A percentile compares a stretch with the other conserved stretches of the same genome.
phyloP scores from a whole-genome alignment of 2,329 filamentous ascomycete genomes.

The Dichotomopilus funicola region DNA sequence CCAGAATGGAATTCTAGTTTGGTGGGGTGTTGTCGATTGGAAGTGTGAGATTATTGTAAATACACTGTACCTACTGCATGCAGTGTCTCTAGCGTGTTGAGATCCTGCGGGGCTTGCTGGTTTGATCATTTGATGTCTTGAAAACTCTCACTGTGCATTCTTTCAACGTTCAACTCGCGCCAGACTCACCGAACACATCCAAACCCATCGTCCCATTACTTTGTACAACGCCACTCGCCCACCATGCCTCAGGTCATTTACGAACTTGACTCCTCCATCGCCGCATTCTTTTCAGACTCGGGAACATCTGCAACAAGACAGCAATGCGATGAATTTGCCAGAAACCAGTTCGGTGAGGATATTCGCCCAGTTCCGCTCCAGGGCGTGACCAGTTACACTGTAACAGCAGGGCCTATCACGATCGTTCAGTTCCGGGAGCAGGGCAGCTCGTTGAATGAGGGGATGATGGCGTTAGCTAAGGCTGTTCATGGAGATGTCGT shows the following conservation, averaged over 20 bases:
- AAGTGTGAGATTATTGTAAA: too few species aligned
- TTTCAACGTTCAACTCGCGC: too few species aligned
- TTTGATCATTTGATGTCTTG: too few species aligned
- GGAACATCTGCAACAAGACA: neutral
- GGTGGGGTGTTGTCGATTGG: too few species aligned
- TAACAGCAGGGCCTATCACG: neutral
- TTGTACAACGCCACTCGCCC: too few species aligned
- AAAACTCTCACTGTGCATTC: too few species aligned
- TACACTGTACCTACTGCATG: too few species aligned
- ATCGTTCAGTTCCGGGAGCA: slow-evolving; percentile 6
- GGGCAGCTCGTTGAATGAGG: neutral
- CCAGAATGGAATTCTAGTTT: too few species aligned
- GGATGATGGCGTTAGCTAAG: neutral
- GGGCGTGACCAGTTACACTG: slow-evolving; percentile 5
- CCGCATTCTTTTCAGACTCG: neutral
- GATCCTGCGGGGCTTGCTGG: too few species aligned
- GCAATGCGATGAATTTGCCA: neutral
- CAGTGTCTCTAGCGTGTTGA: too few species aligned
- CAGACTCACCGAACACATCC: too few species aligned
- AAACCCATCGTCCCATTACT: too few species aligned
- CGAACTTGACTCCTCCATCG: neutral
- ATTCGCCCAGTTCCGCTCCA: neutral
- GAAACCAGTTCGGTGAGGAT: neutral
- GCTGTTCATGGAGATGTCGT: neutral
- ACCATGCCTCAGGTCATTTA: neutral